Evolutionary conservation across 2,329 filamentous ascomycete species (phyloP).

Genomic region (Amauroascus niger): DNA sequence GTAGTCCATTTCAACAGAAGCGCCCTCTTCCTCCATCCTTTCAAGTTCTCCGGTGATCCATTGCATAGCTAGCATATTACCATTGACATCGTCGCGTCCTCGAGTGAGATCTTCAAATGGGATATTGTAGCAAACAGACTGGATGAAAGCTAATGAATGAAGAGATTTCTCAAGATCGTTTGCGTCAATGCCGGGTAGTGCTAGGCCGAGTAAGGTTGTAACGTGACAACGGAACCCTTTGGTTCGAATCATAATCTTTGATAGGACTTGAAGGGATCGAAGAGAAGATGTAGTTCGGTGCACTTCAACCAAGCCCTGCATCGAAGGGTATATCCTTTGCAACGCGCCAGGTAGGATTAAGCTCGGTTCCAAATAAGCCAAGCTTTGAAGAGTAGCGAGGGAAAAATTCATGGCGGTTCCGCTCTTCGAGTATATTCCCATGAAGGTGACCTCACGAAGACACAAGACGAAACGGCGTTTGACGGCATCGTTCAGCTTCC

Average conservation of each 20-base stretch:
- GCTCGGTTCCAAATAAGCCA: constrained; percentile 83
- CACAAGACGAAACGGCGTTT: constrained; percentile 84
- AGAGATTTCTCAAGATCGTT: constrained; percentile 96
- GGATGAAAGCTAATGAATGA: constrained; percentile 88
- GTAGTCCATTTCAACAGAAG: constrained; percentile 78
- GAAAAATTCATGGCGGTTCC: constrained; percentile 85
- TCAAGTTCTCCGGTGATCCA: constrained; percentile 96
- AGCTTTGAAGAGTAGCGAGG: constrained; percentile 74
- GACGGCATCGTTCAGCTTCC: constrained; percentile 67
- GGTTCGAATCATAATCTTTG: constrained; percentile 79
- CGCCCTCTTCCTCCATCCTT: constrained; percentile 79
- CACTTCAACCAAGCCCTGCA: constrained; percentile 94
- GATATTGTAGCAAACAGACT: constrained; percentile 91
- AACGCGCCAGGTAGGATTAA: constrained; percentile 86
- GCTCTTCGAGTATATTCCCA: constrained; percentile 97
- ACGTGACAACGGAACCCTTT: constrained; percentile 97
- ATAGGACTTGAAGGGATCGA: constrained; percentile 81
- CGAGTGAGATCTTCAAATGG: constrained; percentile 75
- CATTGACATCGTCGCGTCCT: constrained; percentile 57
- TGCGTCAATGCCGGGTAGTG: constrained; percentile 89
- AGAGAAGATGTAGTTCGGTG: constrained; percentile 92
- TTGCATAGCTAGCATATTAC: constrained; percentile 68
- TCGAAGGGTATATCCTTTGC: constrained; percentile 90
- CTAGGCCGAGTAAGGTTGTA: constrained; percentile 83
- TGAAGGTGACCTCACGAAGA: constrained; percentile 86